These are phyloP conservation scores for Arabidopsis thaliana DNA, from an alignment of 345 rosid genomes.

Conservation along the genomic window TAIR10.1 NC_003076.8:7892501-7893000, in stretches of 20 bases:
- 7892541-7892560: constrained; percentile 17
- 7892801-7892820: constrained; percentile 13
- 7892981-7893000: too few relatives aligned
- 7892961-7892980: too few relatives aligned
- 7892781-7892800: constrained; percentile 6
- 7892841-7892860: not conserved
- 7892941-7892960: too few relatives aligned
- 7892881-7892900: not conserved
- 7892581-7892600: not conserved
- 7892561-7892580: not conserved
- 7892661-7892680: constrained; percentile 35
- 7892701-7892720: not conserved
- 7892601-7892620: constrained; percentile 38
- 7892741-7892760: constrained; percentile 33
- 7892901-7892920: not conserved
- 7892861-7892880: not conserved
- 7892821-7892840: constrained; percentile 18
- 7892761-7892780: not conserved
- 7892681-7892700: constrained; percentile 37
- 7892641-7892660: constrained; percentile 41
- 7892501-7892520: constrained; percentile 38
- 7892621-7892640: constrained; percentile 35
- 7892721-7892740: constrained; percentile 28
- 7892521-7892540: constrained; percentile 35
- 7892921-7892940: not conserved